Base-by-base conservation (phyloP, 768 basidiomycete species). In the Boletellus ananiceps region DNA sequence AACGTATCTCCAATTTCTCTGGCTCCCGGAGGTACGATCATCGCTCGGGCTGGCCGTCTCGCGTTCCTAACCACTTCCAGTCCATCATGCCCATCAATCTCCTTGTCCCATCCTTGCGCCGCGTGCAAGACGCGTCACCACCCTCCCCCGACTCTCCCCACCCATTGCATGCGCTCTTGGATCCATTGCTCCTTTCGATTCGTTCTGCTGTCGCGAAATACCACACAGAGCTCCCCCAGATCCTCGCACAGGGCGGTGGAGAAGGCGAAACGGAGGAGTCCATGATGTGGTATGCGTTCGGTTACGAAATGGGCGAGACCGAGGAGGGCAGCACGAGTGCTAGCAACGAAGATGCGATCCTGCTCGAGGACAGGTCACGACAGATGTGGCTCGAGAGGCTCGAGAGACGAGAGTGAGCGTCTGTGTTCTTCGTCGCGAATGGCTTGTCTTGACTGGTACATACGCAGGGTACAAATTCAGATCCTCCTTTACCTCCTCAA, bases 271-370 rank as follows among this genome's bases (percentile, higher is more conserved):
- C 76, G 31, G 86, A 88, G 52, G 87, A 88, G 50, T 74, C 72
- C 0, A 82, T 86, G 74, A 85, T 88, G 81, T 89, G 86, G 86
- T 88, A 79, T 50, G 76, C 80, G 0, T 67, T 86, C 35, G 74
- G 74, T 49, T 76, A 84, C 60, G 87, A 87, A 58, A 67, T 63
- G 25, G 64, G 69, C 61, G 71, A 42, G 19, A 35, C 8, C 8
- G 70, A 62, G 4, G 69, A 71, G 41, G 57, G 64, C 35, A 61
- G 60, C 18, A 51, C 64, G 29, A 45, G 33, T 18, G 16, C 47
- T 38, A 58, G 49, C 58, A 43, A 32, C 31, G 60, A 62, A 40
- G 54, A 62, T 12, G 57, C 56, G 16, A 50, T 49, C 53, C 57
- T 54, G 79, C 60, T 66, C 39, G 75, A 85, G 50, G 75, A 77